Conservation (phyloP, 2,329 filamentous ascomycete genomes). For the Fusarium paranaense region DNA sequence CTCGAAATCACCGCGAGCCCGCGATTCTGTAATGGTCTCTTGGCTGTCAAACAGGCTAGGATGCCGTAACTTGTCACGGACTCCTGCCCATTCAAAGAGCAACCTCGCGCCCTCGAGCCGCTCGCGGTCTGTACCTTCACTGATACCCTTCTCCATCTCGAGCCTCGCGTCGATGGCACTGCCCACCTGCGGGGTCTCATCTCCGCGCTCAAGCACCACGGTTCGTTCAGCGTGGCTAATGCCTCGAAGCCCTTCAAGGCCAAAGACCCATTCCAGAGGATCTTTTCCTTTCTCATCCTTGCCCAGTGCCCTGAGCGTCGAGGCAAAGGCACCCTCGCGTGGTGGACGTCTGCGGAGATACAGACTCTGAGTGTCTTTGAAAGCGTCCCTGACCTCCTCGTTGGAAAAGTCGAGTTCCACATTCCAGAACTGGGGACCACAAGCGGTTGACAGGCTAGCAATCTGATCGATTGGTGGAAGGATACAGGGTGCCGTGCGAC, state of each 20-base stretch:
- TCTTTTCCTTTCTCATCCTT: constrained; percentile 47
- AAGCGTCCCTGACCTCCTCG: constrained; percentile 68
- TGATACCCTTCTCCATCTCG: constrained; percentile 66
- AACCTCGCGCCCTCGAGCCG: constrained; percentile 62
- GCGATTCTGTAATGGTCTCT: constrained; percentile 46
- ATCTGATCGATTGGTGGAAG: constrained; percentile 75
- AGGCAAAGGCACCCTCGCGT: constrained; percentile 76
- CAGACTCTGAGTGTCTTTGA: constrained; percentile 77
- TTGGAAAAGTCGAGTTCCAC: constrained; percentile 81
- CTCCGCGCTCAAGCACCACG: constrained; percentile 66
- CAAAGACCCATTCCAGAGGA: constrained; percentile 81
- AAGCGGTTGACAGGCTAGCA: constrained; percentile 68
- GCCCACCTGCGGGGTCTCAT: constrained; percentile 61
- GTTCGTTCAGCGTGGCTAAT: constrained; percentile 75
- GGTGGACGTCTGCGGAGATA: constrained; percentile 78
- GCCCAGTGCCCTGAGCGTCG: constrained; percentile 80
- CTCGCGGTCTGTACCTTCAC: constrained; percentile 54
- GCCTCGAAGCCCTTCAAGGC: constrained; percentile 64
- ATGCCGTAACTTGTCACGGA: constrained; percentile 52
- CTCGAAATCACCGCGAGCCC: constrained; percentile 27
- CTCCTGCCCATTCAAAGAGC: constrained; percentile 68
- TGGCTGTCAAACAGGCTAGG: constrained; percentile 49
- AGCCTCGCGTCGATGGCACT: constrained; percentile 77
- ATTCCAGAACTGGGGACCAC: constrained; percentile 80
- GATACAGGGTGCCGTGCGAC: constrained; percentile 68